These are phyloP conservation scores for Cyberlindnera maritima DNA, from an alignment of 805 yeast genomes.

Conservation along the genomic window DNA sequence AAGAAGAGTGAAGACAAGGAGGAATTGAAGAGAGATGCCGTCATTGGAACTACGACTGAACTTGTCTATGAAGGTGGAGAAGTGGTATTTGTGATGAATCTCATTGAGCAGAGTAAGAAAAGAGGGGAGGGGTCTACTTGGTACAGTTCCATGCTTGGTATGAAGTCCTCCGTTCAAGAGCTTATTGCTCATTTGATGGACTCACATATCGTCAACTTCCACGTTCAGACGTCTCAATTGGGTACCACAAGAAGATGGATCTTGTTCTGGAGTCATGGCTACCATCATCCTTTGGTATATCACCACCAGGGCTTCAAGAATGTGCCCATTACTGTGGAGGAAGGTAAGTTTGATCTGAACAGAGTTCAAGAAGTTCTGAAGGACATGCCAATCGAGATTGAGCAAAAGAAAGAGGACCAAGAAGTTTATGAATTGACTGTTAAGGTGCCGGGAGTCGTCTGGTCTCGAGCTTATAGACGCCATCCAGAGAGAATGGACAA, in stretches of 20 bases:
- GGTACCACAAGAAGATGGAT: conserved; percentile 27
- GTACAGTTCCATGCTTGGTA: conserved; percentile 41
- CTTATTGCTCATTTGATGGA: conserved; percentile 10
- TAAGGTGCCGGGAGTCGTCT: conserved; percentile 20
- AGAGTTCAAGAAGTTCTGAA: conserved; percentile 1
- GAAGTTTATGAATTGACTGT: not conserved
- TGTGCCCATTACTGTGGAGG: conserved; percentile 13
- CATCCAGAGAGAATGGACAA: conserved; percentile 5
- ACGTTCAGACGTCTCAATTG: conserved; percentile 19
- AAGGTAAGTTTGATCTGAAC: conserved; percentile 14
- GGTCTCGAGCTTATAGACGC: conserved; percentile 28
- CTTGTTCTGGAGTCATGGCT: conserved; percentile 25
- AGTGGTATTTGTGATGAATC: conserved; percentile 33
- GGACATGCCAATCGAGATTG: not conserved
- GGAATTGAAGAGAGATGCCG: conserved; percentile 19
- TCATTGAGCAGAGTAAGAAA: conserved; percentile 31
- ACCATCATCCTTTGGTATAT: conserved; percentile 14
- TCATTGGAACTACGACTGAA: conserved; percentile 36
- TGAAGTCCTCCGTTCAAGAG: conserved; percentile 17
- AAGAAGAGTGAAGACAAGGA: conserved; percentile 26
- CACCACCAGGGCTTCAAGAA: conserved; percentile 7
- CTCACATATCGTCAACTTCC: conserved; percentile 13
- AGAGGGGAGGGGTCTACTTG: conserved; percentile 25
- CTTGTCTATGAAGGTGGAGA: conserved; percentile 48
- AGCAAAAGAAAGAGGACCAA: not conserved